Evolutionary conservation across 2,329 filamentous ascomycete genomes (phyloP).

Genomic region (Hypoxylon sp.): DNA sequence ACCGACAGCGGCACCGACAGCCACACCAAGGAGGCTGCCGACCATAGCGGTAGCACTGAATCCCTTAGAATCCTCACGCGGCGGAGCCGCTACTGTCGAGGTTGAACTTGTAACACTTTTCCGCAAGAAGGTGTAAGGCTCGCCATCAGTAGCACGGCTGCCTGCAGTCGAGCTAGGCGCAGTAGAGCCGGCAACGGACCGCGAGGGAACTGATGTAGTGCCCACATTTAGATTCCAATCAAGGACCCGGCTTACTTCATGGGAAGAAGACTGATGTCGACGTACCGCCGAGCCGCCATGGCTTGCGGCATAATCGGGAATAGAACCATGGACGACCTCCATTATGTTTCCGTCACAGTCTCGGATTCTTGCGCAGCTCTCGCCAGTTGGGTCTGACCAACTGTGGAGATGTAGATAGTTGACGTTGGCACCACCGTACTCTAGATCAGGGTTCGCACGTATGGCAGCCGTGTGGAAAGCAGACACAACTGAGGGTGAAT

Average conservation of each 20-base stretch:
- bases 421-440: slow-evolving; percentile 61
- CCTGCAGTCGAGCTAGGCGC: slow-evolving; percentile 44
- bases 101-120: slow-evolving; percentile 58
- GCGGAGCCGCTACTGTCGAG: slow-evolving; percentile 51
- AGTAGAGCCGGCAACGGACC: slow-evolving; percentile 45
- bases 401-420: slow-evolving; percentile 48
- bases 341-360: slow-evolving; percentile 90
- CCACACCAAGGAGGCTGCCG: slow-evolving; percentile 79
- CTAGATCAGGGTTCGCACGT: slow-evolving; percentile 70
- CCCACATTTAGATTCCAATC: slow-evolving; percentile 65
- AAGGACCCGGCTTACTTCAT: slow-evolving; percentile 62
- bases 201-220: slow-evolving; percentile 49
- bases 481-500: slow-evolving; percentile 74
- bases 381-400: slow-evolving; percentile 52
- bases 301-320: slow-evolving; percentile 55
- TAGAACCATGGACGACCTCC: slow-evolving; percentile 76
- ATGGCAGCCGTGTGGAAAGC: slow-evolving; percentile 80
- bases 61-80: slow-evolving; percentile 49
- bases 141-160: slow-evolving; percentile 45
- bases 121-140: slow-evolving; percentile 50
- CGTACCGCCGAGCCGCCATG: slow-evolving; percentile 56
- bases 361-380: slow-evolving; percentile 70
- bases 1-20: slow-evolving; percentile 79
- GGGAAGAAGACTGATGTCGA: slow-evolving; percentile 56
- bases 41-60: slow-evolving; percentile 74